A percentile compares a stretch with the other conserved stretches of the same genome.
phyloP scores from a whole-genome alignment of 768 basidiomycete genomes.

The Rhodotorula sphaerocarpa region DNA sequence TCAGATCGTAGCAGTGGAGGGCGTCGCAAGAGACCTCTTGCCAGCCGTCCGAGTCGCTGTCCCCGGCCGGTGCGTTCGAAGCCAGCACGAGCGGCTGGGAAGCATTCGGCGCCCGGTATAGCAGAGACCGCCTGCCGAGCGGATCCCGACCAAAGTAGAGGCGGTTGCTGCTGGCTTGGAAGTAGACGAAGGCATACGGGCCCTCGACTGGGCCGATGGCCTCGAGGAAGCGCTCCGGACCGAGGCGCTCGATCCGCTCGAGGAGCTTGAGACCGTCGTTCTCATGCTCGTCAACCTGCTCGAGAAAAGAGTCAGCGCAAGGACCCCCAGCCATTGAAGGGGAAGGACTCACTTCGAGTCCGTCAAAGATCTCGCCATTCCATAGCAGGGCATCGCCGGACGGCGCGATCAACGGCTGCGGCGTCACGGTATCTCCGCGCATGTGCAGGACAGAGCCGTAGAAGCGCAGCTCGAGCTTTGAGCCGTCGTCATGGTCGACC shows the following conservation, averaged over 20 bases:
- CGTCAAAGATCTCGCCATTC: constrained; percentile 58
- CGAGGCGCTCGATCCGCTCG: constrained; percentile 39
- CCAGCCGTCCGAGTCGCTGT: constrained; percentile 55
- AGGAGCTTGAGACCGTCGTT: constrained; percentile 65
- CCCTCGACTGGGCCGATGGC: constrained; percentile 64
- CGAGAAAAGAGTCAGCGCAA: not conserved
- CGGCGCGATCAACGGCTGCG: constrained; percentile 60
- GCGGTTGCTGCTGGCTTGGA: constrained; percentile 47
- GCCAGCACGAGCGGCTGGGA: constrained; percentile 56
- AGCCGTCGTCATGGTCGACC: not conserved
- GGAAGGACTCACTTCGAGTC: constrained; percentile 55
- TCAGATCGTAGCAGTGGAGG: constrained; percentile 10
- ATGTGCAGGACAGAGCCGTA: constrained; percentile 69
- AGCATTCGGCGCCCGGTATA: constrained; percentile 57
- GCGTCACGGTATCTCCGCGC: constrained; percentile 53
- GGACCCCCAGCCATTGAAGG: not conserved
- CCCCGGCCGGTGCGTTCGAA: constrained; percentile 56
- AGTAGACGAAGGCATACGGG: constrained; percentile 79
- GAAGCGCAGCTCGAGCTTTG: constrained; percentile 43
- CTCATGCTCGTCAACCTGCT: constrained; percentile 54
- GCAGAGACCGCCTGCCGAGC: constrained; percentile 73
- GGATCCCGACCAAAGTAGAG: constrained; percentile 75
- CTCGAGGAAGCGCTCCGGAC: constrained; percentile 48
- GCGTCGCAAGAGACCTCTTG: constrained; percentile 16
- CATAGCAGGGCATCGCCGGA: constrained; percentile 61